A percentile compares a stretch with the other conserved stretches of the same genome.
phyloP scores from a whole-genome alignment of 2,329 filamentous ascomycete species.

The Fusarium poae region DNA sequence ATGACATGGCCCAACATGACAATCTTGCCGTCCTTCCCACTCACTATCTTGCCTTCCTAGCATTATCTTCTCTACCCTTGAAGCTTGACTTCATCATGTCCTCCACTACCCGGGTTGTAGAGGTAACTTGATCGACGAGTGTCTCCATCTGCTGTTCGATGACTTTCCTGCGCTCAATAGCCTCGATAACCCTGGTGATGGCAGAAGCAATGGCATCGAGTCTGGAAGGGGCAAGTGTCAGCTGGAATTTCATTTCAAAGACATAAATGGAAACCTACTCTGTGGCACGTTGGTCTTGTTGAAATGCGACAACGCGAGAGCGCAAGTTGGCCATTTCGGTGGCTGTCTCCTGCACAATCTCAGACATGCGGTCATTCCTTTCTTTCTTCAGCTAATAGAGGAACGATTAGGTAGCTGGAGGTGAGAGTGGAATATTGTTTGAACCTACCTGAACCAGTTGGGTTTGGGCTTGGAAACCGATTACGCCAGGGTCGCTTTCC shows the following conservation, averaged over 20 bases:
- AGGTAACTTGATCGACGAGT: slow-evolving; percentile 40
- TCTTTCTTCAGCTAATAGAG: slow-evolving; percentile 49
- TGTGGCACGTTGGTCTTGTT: slow-evolving; percentile 43
- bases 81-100: slow-evolving; percentile 51
- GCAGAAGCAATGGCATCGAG: slow-evolving; percentile 24
- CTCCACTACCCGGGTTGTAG: slow-evolving; percentile 45
- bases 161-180: slow-evolving; percentile 43
- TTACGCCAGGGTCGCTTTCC: slow-evolving; percentile 40
- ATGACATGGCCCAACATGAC: neutral
- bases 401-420: slow-evolving; percentile 7
- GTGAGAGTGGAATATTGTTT: neutral
- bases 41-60: slow-evolving; percentile 16
- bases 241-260: neutral
- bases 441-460: slow-evolving; percentile 46
- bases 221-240: slow-evolving; percentile 29
- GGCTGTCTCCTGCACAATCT: slow-evolving; percentile 43
- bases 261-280: slow-evolving; percentile 31
- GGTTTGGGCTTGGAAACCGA: slow-evolving; percentile 48
- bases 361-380: slow-evolving; percentile 47
- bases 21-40: neutral
- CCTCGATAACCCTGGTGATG: slow-evolving; percentile 39
- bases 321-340: slow-evolving; percentile 47
- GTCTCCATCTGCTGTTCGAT: slow-evolving; percentile 50
- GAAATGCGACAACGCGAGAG: slow-evolving; percentile 37
- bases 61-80: slow-evolving; percentile 46